phyloP scores from a whole-genome alignment of 768 basidiomycete genomes.

The Zangia roseola region DNA sequence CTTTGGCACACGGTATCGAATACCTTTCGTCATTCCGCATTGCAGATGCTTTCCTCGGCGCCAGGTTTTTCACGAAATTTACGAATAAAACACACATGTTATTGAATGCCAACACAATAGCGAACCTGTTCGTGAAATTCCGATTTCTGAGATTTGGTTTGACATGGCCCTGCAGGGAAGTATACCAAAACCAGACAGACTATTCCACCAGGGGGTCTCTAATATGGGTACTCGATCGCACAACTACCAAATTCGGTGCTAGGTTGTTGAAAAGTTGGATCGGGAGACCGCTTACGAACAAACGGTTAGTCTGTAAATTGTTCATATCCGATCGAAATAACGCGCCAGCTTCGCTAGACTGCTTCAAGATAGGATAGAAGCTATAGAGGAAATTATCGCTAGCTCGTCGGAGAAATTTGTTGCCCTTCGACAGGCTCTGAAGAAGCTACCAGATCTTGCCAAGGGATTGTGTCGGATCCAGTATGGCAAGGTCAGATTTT shows the following conservation, averaged over 20 bases:
- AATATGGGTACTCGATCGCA: conserved; percentile 83
- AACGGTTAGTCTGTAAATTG: conserved; percentile 42
- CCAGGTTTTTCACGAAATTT: conserved; percentile 78
- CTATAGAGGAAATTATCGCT: conserved; percentile 76
- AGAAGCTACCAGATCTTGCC: conserved; percentile 80
- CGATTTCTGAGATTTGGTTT: neutral
- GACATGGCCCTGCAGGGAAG: conserved; percentile 50
- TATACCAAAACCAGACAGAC: conserved; percentile 91
- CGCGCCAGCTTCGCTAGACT: conserved; percentile 42
- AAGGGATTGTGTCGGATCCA: conserved; percentile 86
- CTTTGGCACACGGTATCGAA: conserved; percentile 68
- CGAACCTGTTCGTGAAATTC: conserved; percentile 55
- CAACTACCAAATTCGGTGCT: conserved; percentile 86
- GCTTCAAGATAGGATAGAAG: conserved; percentile 75
- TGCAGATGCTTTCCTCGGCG: conserved; percentile 74
- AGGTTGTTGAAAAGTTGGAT: conserved; percentile 84
- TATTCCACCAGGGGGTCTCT: conserved; percentile 71
- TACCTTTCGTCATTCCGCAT: conserved; percentile 75
- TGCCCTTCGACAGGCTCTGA: conserved; percentile 66
- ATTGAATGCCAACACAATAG: conserved; percentile 82
- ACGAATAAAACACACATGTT: conserved; percentile 80
- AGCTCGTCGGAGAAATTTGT: conserved; percentile 62
- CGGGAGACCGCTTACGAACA: conserved; percentile 77
- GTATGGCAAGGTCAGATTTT: conserved; percentile 72
- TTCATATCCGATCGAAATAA: neutral